A percentile compares a stretch with the other conserved stretches of the same genome.
Conservation (phyloP, 164 flowering plant genomes). For the Kalanchoe fedtschenkoi region DNA sequence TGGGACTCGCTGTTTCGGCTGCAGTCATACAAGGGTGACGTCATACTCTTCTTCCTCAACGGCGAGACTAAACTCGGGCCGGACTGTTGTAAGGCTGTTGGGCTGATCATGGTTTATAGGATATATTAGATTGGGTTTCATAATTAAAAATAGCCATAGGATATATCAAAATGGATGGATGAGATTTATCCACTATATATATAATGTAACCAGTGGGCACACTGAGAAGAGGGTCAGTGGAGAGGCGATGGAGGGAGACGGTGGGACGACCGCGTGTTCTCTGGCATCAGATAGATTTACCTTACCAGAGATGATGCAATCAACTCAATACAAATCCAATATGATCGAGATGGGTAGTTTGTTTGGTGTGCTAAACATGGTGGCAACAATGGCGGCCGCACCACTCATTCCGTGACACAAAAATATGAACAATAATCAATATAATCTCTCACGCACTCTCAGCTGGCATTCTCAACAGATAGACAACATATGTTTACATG, state of each 20-base stretch:
- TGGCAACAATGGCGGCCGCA: constrained; percentile 30
- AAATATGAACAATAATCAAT: too few relatives aligned
- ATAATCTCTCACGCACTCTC: too few relatives aligned
- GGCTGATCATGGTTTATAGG: constrained; percentile 6
- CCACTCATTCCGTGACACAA: constrained; percentile 34
- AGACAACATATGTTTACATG: not conserved
- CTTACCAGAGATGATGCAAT: constrained; percentile 44
- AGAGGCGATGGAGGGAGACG: constrained; percentile 77
- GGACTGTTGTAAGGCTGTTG: constrained; percentile 12
- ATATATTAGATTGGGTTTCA: too few relatives aligned
- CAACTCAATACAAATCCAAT: constrained; percentile 60
- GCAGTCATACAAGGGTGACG: constrained; percentile 11
- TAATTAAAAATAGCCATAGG: too few relatives aligned
- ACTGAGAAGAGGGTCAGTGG: constrained; percentile 67
- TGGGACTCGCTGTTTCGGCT: constrained; percentile 12
- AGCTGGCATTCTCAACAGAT: not conserved
- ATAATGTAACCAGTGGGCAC: too few relatives aligned
- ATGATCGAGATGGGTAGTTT: constrained; percentile 63
- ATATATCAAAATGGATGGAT: too few relatives aligned
- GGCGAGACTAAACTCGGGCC: constrained; percentile 13
- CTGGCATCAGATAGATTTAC: constrained; percentile 57
- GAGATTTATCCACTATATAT: too few relatives aligned
- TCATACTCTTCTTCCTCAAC: constrained; percentile 14
- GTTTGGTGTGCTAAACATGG: constrained; percentile 74
- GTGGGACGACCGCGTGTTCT: constrained; percentile 84